These are phyloP conservation scores for Taiwanofungus camphoratus DNA, from an alignment of 1,284 basidiomycete genomes.

Conservation along the genomic window DNA sequence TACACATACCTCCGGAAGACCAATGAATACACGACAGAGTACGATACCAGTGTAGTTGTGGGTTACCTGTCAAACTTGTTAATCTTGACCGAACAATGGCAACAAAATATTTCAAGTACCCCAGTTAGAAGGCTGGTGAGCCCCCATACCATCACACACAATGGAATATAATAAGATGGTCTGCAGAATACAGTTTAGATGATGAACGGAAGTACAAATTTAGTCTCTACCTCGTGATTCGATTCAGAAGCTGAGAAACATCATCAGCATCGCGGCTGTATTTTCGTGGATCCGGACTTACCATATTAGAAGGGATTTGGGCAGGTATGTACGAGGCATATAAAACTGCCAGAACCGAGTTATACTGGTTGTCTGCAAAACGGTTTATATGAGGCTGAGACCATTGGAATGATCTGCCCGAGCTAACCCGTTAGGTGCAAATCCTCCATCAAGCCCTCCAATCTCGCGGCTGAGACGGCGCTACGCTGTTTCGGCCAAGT, in stretches of 20 bases:
- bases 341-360: constrained; percentile 52
- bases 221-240: constrained; percentile 38
- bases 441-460: constrained; percentile 58
- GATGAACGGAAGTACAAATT: neutral
- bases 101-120: constrained; percentile 27
- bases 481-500: constrained; percentile 36
- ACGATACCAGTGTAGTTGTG: constrained; percentile 50
- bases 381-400: neutral
- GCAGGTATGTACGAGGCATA: constrained; percentile 56
- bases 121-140: constrained; percentile 57
- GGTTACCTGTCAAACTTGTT: constrained; percentile 38
- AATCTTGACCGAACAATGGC: neutral
- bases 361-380: constrained; percentile 51
- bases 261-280: neutral
- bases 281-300: constrained; percentile 17
- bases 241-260: constrained; percentile 41
- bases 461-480: constrained; percentile 51
- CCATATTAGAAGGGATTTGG: constrained; percentile 66
- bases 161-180: constrained; percentile 57
- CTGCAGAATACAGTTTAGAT: constrained; percentile 25
- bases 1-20: constrained; percentile 46
- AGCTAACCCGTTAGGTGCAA: constrained; percentile 41
- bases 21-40: constrained; percentile 56
- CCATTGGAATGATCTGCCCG: neutral
- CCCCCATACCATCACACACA: constrained; percentile 59